phyloP scores from a whole-genome alignment of 345 rosid genomes.

The Euphorbia lathyris region DNA sequence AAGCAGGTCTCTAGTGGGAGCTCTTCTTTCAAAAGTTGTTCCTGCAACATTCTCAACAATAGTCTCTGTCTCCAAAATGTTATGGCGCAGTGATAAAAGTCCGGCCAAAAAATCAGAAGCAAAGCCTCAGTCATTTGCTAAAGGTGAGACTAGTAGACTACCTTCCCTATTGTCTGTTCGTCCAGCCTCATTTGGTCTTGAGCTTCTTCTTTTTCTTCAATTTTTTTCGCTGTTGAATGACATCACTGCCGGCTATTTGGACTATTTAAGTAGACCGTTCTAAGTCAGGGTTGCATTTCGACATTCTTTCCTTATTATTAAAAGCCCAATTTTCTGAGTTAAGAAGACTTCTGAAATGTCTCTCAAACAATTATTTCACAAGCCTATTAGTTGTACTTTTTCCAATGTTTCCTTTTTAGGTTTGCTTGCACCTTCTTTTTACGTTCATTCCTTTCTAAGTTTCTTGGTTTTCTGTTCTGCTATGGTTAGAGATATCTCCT shows the following conservation, averaged over 20 bases:
- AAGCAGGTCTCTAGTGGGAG: slow-evolving; percentile 84
- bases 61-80: slow-evolving; percentile 79
- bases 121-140: slow-evolving; percentile 80
- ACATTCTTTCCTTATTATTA: neutral
- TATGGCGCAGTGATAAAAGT: slow-evolving; percentile 76
- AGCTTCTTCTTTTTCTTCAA: neutral
- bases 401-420: too few relatives aligned
- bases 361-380: neutral
- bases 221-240: neutral
- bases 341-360: neutral
- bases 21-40: slow-evolving; percentile 85
- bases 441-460: neutral
- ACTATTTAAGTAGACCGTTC: neutral
- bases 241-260: neutral
- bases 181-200: neutral
- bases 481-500: neutral
- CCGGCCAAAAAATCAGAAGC: slow-evolving; percentile 55
- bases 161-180: neutral
- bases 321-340: neutral
- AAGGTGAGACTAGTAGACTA: slow-evolving; percentile 41
- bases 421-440: neutral
- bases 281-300: neutral
- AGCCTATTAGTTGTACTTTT: neutral
- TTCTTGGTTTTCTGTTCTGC: neutral
- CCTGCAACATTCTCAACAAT: slow-evolving; percentile 95